These are phyloP conservation scores for Stromatinia cepivora DNA, from an alignment of 2,329 filamentous ascomycete species.

Conservation along the genomic window DNA sequence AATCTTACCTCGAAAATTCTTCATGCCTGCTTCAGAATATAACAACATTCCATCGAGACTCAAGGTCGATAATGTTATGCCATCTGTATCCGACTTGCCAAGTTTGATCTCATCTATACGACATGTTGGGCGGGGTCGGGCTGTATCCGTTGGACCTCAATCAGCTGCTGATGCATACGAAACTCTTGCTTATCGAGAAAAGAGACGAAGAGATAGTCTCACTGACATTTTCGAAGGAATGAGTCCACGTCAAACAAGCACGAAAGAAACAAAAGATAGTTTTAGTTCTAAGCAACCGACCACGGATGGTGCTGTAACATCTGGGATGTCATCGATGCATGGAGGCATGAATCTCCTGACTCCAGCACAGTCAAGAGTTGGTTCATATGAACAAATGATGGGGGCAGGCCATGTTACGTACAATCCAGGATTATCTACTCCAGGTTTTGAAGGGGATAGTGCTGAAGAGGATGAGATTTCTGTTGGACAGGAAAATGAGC, in stretches of 20 bases:
- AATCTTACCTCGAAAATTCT: constrained; percentile 84
- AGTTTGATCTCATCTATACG: constrained; percentile 79
- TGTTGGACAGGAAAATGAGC: constrained; percentile 50
- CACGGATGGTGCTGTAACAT: constrained; percentile 34
- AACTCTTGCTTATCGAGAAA: constrained; percentile 85
- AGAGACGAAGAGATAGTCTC: constrained; percentile 60
- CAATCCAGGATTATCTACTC: constrained; percentile 40
- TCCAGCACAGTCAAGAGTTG: constrained; percentile 50
- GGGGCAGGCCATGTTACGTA: constrained; percentile 57
- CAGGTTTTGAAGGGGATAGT: constrained; percentile 41
- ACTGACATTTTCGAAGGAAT: constrained; percentile 31
- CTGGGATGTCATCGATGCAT: constrained; percentile 46
- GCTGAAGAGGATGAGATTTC: constrained; percentile 42
- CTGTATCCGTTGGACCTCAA: constrained; percentile 89
- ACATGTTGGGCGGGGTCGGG: constrained; percentile 72
- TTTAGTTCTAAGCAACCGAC: constrained; percentile 24
- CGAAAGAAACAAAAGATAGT: constrained; percentile 26
- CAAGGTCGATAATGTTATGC: constrained; percentile 84
- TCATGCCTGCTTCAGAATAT: constrained; percentile 87
- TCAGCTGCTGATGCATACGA: constrained; percentile 97
- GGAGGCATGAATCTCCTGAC: constrained; percentile 48
- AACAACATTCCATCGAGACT: constrained; percentile 74
- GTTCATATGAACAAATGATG: constrained; percentile 73
- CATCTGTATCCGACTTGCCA: constrained; percentile 83
- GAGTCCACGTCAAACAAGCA: constrained; percentile 26